Evolutionary conservation across 345 rosid genomes (phyloP).

Genomic region (Salix purpurea): DNA sequence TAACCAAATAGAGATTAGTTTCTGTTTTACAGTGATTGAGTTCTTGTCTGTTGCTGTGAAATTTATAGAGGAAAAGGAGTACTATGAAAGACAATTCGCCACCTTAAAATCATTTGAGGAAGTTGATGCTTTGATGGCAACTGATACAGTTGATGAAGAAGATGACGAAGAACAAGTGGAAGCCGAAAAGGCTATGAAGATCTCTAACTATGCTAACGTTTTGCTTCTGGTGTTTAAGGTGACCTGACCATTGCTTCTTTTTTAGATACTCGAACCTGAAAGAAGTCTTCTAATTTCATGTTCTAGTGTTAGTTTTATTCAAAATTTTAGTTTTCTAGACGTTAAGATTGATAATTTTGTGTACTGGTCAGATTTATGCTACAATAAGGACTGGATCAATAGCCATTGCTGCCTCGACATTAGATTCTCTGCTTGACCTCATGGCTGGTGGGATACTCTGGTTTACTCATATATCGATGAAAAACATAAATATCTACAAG

Average conservation of each 20-base stretch:
- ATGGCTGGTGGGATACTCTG: constrained; percentile 96
- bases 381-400: constrained; percentile 82
- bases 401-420: constrained; percentile 93
- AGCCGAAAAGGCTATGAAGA: constrained; percentile 70
- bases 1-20: neutral
- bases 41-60: neutral
- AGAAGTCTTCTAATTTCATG: neutral
- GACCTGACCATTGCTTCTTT: neutral
- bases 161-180: constrained; percentile 35
- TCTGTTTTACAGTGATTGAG: too few relatives aligned
- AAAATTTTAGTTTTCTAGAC: neutral
- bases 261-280: neutral
- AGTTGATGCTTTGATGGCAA: constrained; percentile 47
- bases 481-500: constrained; percentile 67
- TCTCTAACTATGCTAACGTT: constrained; percentile 76
- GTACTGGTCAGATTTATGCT: constrained; percentile 55
- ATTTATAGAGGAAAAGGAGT: constrained; percentile 59
- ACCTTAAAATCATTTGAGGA: constrained; percentile 77
- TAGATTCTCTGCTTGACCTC: constrained; percentile 90
- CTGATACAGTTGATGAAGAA: constrained; percentile 26
- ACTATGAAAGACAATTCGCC: constrained; percentile 64
- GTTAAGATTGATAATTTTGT: neutral
- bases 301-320: neutral
- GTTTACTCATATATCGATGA: constrained; percentile 91
- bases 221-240: constrained; percentile 71